Evolutionary conservation across 371 early-diverging fungal genomes (phyloP), one percentile per base, ranked within the genome.

Genomic region (Chytridiales sp.): DNA sequence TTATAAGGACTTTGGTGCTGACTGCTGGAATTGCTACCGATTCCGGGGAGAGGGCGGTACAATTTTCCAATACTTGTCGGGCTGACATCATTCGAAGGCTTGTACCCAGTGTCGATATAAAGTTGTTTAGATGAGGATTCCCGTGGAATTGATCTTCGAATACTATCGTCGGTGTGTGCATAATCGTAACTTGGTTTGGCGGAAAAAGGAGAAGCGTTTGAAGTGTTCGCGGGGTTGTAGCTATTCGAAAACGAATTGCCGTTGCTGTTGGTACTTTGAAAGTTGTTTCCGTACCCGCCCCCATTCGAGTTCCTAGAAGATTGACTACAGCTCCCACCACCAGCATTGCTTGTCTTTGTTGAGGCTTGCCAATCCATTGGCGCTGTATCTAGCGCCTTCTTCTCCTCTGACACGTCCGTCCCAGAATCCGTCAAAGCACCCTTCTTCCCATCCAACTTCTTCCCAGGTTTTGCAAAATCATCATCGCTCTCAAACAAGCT

Each of bases 31-130:
- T 47, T 56, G 22, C 47, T 56, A 4, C 57, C 57, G 22, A 56
- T 56, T 30, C 47, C 57, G 6, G 57, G 57, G 19, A 56, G 36
- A 8, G 57, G 44, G 15, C 57, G 57, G 36, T 56, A 56, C 32
- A 47, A 47, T 27, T 56, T 56, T 46, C 57, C 34, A 8, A 56
- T 21, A 15, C 29, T n/a, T n/a, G n/a, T n/a, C n/a, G n/a, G n/a
- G n/a, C n/a, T n/a, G n/a, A n/a, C n/a, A n/a, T n/a, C n/a, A n/a
- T n/a, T n/a, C n/a, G n/a, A n/a, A n/a, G n/a, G n/a, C n/a, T n/a
- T n/a, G n/a, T n/a, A n/a, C n/a, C n/a, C n/a, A n/a, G n/a, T n/a
- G n/a, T n/a, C n/a, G n/a, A n/a, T n/a, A n/a, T n/a, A n/a, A n/a
- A n/a, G n/a, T n/a, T n/a, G n/a, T n/a, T n/a, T n/a, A n/a, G n/a